phyloP scores from a whole-genome alignment of 495 filamentous ascomycete species.

The Choiromyces venosus region DNA sequence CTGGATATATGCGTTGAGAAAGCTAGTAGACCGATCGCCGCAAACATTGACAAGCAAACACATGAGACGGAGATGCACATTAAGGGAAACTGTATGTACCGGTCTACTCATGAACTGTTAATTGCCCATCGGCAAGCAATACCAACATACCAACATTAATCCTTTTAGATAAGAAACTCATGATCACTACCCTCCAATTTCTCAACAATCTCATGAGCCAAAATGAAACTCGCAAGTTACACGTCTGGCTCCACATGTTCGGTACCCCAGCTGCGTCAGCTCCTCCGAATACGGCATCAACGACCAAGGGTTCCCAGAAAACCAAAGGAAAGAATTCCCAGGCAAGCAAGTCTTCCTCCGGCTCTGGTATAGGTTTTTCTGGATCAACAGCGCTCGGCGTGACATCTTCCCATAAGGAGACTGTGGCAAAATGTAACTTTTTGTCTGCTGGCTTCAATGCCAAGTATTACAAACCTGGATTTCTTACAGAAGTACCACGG shows the following conservation, averaged over 20 bases:
- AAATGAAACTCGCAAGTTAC: conserved; percentile 69
- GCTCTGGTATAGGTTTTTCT: conserved; percentile 31
- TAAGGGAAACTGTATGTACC: conserved; percentile 34
- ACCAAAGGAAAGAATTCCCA: conserved; percentile 28
- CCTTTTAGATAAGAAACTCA: conserved; percentile 58
- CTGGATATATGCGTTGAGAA: conserved; percentile 67
- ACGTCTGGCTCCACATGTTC: conserved; percentile 70
- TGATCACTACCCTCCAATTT: conserved; percentile 69
- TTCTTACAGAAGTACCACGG: conserved; percentile 70
- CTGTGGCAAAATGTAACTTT: conserved; percentile 40
- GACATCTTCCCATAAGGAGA: conserved; percentile 33
- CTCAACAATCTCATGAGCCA: conserved; percentile 69
- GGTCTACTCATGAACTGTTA: not conserved
- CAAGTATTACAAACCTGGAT: conserved; percentile 53
- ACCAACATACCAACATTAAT: not conserved
- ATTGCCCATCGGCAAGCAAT: not conserved
- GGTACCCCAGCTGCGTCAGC: conserved; percentile 47
- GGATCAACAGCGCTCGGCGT: conserved; percentile 21
- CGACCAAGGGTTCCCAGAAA: conserved; percentile 19
- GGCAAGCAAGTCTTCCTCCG: conserved; percentile 24
- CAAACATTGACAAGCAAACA: conserved; percentile 43
- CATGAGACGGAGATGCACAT: conserved; percentile 39
- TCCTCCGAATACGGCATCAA: conserved; percentile 10
- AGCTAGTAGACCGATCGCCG: conserved; percentile 49
- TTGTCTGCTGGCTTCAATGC: conserved; percentile 40